phyloP scores from a whole-genome alignment of 2,329 filamentous ascomycete genomes.

The Verticillium dahliae region DNA sequence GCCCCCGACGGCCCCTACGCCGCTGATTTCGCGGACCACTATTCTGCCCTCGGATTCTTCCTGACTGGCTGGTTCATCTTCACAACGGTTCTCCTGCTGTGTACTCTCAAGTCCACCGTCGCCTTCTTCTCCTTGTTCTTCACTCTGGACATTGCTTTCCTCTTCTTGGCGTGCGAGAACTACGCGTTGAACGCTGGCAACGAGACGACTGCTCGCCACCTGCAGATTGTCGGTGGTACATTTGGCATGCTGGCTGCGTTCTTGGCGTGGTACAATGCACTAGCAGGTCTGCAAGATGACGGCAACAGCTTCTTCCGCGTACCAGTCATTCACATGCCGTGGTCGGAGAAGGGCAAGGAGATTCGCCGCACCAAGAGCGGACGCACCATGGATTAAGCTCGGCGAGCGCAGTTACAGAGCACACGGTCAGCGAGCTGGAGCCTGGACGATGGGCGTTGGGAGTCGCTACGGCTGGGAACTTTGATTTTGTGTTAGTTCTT shows the following conservation, averaged over 20 bases:
- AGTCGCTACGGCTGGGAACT: neutral
- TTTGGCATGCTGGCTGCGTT: slow-evolving; percentile 81
- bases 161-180: slow-evolving; percentile 63
- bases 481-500: too few species aligned
- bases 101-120: slow-evolving; percentile 70
- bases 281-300: slow-evolving; percentile 72
- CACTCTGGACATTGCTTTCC: slow-evolving; percentile 68
- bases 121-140: slow-evolving; percentile 76
- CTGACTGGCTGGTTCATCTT: slow-evolving; percentile 81
- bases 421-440: too few species aligned
- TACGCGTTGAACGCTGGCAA: slow-evolving; percentile 48
- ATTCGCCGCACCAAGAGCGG: slow-evolving; percentile 44
- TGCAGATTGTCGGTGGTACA: slow-evolving; percentile 66
- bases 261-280: slow-evolving; percentile 79
- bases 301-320: slow-evolving; percentile 87
- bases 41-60: slow-evolving; percentile 66
- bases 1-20: slow-evolving; percentile 36
- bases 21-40: slow-evolving; percentile 35
- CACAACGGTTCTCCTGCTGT: slow-evolving; percentile 66
- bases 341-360: slow-evolving; percentile 72
- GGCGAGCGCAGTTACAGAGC: too few species aligned
- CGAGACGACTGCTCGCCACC: slow-evolving; percentile 30
- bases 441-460: neutral
- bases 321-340: slow-evolving; percentile 90
- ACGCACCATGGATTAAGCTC: slow-evolving; percentile 9